phyloP scores from a whole-genome alignment of 2,329 filamentous ascomycete species.

The Aschersonia sp. region DNA sequence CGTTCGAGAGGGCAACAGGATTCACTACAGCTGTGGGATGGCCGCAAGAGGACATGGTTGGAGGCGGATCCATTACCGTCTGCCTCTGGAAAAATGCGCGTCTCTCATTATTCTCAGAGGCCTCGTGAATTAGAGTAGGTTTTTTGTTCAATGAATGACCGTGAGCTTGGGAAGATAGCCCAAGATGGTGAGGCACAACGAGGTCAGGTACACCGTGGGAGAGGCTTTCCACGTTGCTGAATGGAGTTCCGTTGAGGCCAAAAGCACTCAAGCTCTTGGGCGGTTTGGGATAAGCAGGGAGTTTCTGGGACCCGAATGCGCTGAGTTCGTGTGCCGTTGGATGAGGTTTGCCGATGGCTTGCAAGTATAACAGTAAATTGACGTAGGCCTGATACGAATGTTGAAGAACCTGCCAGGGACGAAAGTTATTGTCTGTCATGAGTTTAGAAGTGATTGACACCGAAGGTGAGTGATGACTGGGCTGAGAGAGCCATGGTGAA shows the following conservation, averaged over 20 bases:
- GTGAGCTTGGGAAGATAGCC: too few relatives aligned
- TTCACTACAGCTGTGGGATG: background rate
- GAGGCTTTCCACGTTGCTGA: too few relatives aligned
- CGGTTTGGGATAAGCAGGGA: conserved; percentile 41
- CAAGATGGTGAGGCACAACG: too few relatives aligned
- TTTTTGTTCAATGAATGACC: too few relatives aligned
- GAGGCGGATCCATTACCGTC: background rate
- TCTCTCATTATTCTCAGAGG: background rate
- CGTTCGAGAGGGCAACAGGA: conserved; percentile 33
- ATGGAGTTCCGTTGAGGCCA: too few relatives aligned
- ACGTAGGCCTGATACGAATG: conserved; percentile 63
- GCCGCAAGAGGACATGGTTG: conserved; percentile 3
- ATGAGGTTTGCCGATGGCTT: conserved; percentile 39
- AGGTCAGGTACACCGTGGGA: too few relatives aligned
- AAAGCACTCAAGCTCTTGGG: conserved; percentile 15
- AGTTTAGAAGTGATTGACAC: too few relatives aligned
- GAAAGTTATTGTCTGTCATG: too few relatives aligned
- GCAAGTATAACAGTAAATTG: conserved; percentile 51
- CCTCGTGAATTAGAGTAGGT: too few relatives aligned
- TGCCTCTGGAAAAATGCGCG: background rate
- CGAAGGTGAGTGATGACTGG: too few relatives aligned
- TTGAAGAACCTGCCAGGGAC: conserved; percentile 28
- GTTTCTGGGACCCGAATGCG: conserved; percentile 26
- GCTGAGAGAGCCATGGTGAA: too few relatives aligned
- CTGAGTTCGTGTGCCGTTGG: conserved; percentile 21